A percentile compares a stretch with the other conserved stretches of the same genome.
Evolutionary conservation across 495 filamentous ascomycete species (phyloP).

Genomic region (Aspergillus haitiensis): DNA sequence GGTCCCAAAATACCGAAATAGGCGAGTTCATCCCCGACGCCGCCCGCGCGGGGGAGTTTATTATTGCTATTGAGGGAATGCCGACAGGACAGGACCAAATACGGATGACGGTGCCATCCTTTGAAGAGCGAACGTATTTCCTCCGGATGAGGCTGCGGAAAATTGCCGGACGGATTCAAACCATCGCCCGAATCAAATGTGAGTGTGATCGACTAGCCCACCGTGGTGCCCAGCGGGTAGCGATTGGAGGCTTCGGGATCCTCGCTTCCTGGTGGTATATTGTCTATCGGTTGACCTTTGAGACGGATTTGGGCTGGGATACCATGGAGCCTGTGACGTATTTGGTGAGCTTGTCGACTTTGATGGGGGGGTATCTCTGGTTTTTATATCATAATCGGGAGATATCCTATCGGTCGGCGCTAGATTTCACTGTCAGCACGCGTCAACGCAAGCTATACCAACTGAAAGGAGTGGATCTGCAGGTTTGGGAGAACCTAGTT

Average conservation of each 20-base stretch:
- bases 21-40: slow-evolving; percentile 96
- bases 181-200: slow-evolving; percentile 69
- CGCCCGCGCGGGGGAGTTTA: slow-evolving; percentile 77
- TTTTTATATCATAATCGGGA: slow-evolving; percentile 92
- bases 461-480: slow-evolving; percentile 68
- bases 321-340: slow-evolving; percentile 92
- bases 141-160: slow-evolving; percentile 74
- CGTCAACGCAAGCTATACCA: slow-evolving; percentile 79
- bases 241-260: slow-evolving; percentile 71
- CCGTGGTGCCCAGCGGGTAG: slow-evolving; percentile 72
- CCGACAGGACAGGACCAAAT: slow-evolving; percentile 59
- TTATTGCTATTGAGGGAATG: slow-evolving; percentile 76
- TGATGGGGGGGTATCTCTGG: slow-evolving; percentile 91
- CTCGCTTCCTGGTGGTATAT: slow-evolving; percentile 76
- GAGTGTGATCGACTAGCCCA: slow-evolving; percentile 81
- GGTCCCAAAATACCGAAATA: slow-evolving; percentile 85
- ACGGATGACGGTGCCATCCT: slow-evolving; percentile 77
- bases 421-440: slow-evolving; percentile 79
- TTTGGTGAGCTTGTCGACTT: slow-evolving; percentile 73
- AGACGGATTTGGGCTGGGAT: slow-evolving; percentile 82
- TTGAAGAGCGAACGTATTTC: slow-evolving; percentile 86
- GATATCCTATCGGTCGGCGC: slow-evolving; percentile 77
- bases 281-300: slow-evolving; percentile 77
- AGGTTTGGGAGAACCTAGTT: slow-evolving; percentile 75
- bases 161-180: slow-evolving; percentile 63